phyloP scores from a whole-genome alignment of 2,329 filamentous ascomycete genomes.

The Penicillium crustosum region DNA sequence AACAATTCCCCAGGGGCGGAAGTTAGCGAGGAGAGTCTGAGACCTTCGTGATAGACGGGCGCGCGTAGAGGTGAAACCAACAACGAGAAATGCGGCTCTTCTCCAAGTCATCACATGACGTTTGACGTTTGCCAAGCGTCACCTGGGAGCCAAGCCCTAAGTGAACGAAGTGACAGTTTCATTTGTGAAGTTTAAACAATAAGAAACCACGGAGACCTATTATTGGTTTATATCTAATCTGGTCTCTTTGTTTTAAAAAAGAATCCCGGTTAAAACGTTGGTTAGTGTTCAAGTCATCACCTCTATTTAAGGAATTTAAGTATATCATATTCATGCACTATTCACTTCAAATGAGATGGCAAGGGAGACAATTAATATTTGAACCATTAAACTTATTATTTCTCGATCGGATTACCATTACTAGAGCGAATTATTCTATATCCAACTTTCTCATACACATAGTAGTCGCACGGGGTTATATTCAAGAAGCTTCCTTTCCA shows the following conservation, averaged over 20 bases:
- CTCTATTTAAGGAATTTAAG: neutral
- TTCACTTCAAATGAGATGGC: neutral
- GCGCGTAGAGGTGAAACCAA: slow-evolving; percentile 11
- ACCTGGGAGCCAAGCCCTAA: slow-evolving; percentile 11
- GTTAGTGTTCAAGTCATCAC: neutral
- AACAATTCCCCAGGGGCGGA: slow-evolving; percentile 22
- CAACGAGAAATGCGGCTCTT: slow-evolving; percentile 21
- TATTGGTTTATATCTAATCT: too few relatives aligned
- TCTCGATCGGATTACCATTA: neutral
- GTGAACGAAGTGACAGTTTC: neutral
- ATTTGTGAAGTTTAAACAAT: neutral
- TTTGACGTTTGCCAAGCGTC: slow-evolving; percentile 16
- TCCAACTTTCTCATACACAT: neutral
- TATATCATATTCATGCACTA: neutral
- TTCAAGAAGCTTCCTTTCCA: neutral
- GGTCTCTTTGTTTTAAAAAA: neutral
- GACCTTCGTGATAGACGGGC: slow-evolving; percentile 16
- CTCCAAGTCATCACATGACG: slow-evolving; percentile 20
- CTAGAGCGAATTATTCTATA: neutral
- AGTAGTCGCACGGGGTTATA: neutral
- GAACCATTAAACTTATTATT: neutral
- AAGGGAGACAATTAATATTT: neutral
- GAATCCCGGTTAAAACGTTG: too few relatives aligned
- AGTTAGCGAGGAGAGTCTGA: slow-evolving; percentile 22
- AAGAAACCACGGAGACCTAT: neutral